Evolutionary conservation across 2,329 filamentous ascomycete species (phyloP).

Genomic region (Aspergillus nomiae): DNA sequence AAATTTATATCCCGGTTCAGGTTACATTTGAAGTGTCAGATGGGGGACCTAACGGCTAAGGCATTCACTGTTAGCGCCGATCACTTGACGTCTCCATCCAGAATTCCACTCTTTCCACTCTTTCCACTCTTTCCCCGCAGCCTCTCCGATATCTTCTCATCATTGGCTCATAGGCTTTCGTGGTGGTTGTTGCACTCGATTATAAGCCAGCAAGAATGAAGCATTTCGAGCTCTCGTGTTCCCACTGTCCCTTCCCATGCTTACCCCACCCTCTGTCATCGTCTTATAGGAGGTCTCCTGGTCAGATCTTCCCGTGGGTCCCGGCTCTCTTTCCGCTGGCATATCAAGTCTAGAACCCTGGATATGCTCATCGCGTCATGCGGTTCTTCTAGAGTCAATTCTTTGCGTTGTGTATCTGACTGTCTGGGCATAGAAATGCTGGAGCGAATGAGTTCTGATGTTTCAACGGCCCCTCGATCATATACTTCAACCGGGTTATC

Average conservation of each 20-base stretch:
- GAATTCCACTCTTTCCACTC: neutral
- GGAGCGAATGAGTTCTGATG: constrained; percentile 8
- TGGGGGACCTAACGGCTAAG: too few species aligned
- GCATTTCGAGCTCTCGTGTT: neutral
- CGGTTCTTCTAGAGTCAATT: constrained; percentile 15
- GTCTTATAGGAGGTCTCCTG: neutral
- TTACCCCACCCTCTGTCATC: neutral
- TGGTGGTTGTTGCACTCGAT: neutral
- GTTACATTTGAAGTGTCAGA: neutral
- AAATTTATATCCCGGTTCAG: neutral
- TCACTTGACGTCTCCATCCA: neutral
- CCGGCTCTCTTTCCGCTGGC: constrained; percentile 16
- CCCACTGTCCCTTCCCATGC: too few species aligned
- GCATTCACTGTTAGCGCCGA: neutral
- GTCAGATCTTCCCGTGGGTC: neutral
- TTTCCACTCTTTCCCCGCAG: neutral
- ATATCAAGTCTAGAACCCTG: constrained; percentile 14
- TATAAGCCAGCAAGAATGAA: neutral
- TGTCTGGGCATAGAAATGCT: neutral
- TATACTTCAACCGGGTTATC: constrained; percentile 10
- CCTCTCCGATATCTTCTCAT: neutral
- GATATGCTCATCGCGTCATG: constrained; percentile 14
- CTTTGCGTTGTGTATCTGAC: neutral
- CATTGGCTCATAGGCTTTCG: neutral
- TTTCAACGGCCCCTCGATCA: constrained; percentile 9